phyloP scores from a whole-genome alignment of 805 yeast species.

The Candida quercuum region DNA sequence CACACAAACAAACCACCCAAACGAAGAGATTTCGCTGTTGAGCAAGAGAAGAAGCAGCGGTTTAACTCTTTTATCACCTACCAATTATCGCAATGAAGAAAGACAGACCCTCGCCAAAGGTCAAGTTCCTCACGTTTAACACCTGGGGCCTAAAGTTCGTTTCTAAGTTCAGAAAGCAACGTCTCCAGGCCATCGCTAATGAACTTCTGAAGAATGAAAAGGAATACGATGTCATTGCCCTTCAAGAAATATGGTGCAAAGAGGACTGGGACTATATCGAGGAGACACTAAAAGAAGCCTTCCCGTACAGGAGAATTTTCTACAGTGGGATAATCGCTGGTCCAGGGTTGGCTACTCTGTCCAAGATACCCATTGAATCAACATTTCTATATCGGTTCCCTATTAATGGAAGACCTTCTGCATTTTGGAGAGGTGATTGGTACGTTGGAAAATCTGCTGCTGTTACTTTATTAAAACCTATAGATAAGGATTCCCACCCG shows the following conservation, averaged over 20 bases:
- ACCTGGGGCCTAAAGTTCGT: constrained; percentile 89
- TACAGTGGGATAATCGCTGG: constrained; percentile 85
- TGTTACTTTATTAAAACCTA: constrained; percentile 58
- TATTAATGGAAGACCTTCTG: constrained; percentile 90
- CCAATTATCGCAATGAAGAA: too few species aligned
- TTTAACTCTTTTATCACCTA: too few species aligned
- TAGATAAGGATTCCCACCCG: constrained; percentile 40
- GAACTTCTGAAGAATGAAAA: constrained; percentile 39
- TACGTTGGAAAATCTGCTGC: constrained; percentile 90
- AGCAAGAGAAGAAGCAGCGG: too few species aligned
- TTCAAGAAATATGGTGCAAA: constrained; percentile 93
- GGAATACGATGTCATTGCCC: constrained; percentile 76
- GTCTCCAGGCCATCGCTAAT: constrained; percentile 73
- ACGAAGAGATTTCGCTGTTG: too few species aligned
- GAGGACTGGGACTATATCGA: constrained; percentile 74
- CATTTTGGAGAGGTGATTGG: constrained; percentile 95
- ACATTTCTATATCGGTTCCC: constrained; percentile 83
- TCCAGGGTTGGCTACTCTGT: constrained; percentile 84
- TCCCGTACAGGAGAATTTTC: constrained; percentile 66
- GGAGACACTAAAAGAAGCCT: constrained; percentile 35
- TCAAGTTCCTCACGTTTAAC: constrained; percentile 63
- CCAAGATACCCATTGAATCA: constrained; percentile 76
- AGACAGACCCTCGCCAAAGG: background rate
- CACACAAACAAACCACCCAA: too few species aligned
- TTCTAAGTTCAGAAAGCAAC: constrained; percentile 58